Conservation (phyloP, 2,329 filamentous ascomycete species). For the Nothophoma quercina region DNA sequence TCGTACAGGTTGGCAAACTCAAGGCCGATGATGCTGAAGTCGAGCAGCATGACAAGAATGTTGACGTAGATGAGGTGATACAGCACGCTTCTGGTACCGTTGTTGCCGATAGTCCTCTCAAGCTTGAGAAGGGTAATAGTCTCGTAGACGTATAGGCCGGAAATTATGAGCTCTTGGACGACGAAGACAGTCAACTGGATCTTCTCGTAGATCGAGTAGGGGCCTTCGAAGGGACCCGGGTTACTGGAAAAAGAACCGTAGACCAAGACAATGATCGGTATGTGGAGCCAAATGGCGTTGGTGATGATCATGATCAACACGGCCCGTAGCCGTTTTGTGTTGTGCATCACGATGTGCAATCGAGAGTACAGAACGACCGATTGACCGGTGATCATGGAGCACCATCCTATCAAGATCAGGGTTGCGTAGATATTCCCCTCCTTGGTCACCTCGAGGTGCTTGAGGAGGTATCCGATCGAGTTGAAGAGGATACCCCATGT, state of each 20-base stretch:
- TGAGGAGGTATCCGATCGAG: conserved; percentile 53
- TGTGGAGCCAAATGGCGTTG: conserved; percentile 61
- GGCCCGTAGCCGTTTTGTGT: conserved; percentile 54
- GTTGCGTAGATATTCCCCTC: conserved; percentile 40
- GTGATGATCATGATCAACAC: conserved; percentile 65
- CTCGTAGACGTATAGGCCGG: conserved; percentile 60
- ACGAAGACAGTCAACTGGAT: conserved; percentile 52
- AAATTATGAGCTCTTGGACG: conserved; percentile 47
- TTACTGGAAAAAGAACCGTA: conserved; percentile 56
- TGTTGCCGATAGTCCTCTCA: conserved; percentile 24
- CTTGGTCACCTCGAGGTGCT: conserved; percentile 48
- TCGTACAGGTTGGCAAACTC: conserved; percentile 29
- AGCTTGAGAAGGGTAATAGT: conserved; percentile 37
- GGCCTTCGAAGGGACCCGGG: conserved; percentile 34
- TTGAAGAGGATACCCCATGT: conserved; percentile 55
- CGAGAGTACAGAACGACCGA: conserved; percentile 67
- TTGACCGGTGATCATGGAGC: conserved; percentile 67
- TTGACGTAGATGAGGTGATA: conserved; percentile 33
- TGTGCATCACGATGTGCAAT: conserved; percentile 64
- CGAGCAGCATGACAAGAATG: conserved; percentile 31
- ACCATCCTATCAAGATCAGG: conserved; percentile 63
- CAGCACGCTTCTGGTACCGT: conserved; percentile 21
- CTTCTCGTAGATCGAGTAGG: conserved; percentile 51
- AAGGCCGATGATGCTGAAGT: conserved; percentile 31
- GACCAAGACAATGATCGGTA: conserved; percentile 61